Base-by-base conservation (phyloP, 441 rosid genomes). In the Eruca vesicaria region DNA sequence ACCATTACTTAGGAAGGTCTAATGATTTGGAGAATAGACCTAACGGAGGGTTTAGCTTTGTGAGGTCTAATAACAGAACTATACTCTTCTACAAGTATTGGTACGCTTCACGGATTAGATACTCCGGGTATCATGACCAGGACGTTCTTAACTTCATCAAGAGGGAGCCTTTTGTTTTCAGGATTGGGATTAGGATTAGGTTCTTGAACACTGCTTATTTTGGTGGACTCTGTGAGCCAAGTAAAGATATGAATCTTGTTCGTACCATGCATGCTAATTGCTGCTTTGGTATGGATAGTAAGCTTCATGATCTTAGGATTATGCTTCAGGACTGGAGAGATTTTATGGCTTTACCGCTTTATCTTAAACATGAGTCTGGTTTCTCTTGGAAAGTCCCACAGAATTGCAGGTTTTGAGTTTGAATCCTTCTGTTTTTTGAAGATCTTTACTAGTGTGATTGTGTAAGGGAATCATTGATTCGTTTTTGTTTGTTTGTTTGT, bases 181-280 rank as follows among this genome's bases (percentile, higher is more conserved):
- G 41, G 2, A 82, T 92, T n/a, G 87, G 89, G 59, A 56, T 90
- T 71, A 86, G 73, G 77, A 86, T 92, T 74, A 89, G 86, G 78
- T 92, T 88, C 84, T 81, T 92, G 83, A 88, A 87, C 80, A 90
- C 97, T 2, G 81, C 77, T 11, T 90, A 81, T 73, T 92, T 88
- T 67, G 98, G 98, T 26, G 98, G 98, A 68, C 79, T 92, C 18
- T 92, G 95, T 81, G 98, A 92, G 72, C 95, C 92, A 14, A 90
- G 97, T 80, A 85, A 77, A 75, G 90, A 92, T 83, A 59, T 90
- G 71, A 90, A 86, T 74, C 67, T 76, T 70, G 98, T 89, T 68
- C 82, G 90, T 74, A 92, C 98, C 9, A 92, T 92, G 97, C 98
- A 92, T 33, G 92, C 90, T 14, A 93, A 93, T 81, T 93, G 95